Base-by-base conservation (phyloP, 78 protist genomes). In the Bigelowiella natans region DNA sequence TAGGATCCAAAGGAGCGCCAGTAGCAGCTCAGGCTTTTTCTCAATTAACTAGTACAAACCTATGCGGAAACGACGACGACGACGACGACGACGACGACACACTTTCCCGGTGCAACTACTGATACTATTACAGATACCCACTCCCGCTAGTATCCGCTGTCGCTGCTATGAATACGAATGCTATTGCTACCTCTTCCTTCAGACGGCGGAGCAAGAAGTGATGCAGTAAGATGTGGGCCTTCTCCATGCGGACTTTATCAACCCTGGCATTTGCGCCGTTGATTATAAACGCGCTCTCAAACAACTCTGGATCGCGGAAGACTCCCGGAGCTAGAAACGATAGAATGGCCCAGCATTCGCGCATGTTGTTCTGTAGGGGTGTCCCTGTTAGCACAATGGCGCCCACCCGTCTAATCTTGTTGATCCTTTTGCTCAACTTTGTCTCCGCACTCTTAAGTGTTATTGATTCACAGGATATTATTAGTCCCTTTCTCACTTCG, bases 111-210 rank as follows among this genome's bases (percentile, higher is more conserved):
- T n/a, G n/a, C n/a, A n/a, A n/a, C n/a, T n/a, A n/a, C n/a, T n/a
- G n/a, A n/a, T n/a, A n/a, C n/a, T n/a, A n/a, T n/a, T n/a, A n/a
- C n/a, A n/a, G n/a, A n/a, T n/a, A n/a, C n/a, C n/a, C n/a, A n/a
- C n/a, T n/a, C n/a, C n/a, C n/a, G n/a, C n/a, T n/a, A n/a, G n/a
- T n/a, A n/a, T n/a, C n/a, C n/a, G n/a, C n/a, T n/a, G n/a, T n/a
- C n/a, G n/a, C n/a, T n/a, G n/a, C n/a, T n/a, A n/a, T n/a, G n/a
- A n/a, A n/a, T n/a, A n/a, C n/a, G n/a, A n/a, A n/a, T n/a, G n/a
- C n/a, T n/a, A n/a, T n/a, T 82, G 93, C 96, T n/a, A 97, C 99
- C 38, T 97, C 97, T 82, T 92, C 93, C 92, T 97, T 96, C 93
- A 96, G 64, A 18, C 99, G 90, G 2, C 98, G 91, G 83, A 95